Percentiles rank a stretch among this genome's conserved stretches.
Conservation (phyloP, 306 rosid genomes). For the Acacia acuminata region DNA sequence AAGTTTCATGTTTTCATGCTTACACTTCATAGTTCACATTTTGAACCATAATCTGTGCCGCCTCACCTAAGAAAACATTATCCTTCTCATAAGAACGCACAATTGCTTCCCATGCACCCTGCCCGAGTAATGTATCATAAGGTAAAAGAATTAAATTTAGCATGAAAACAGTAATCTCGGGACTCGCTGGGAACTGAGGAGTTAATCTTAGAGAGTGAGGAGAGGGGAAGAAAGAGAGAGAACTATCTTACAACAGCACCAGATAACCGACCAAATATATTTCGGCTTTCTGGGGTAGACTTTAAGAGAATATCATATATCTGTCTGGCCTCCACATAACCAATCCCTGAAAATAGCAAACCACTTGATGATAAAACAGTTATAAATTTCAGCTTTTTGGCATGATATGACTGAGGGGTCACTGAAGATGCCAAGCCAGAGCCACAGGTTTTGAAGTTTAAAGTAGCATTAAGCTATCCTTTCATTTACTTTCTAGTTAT, state of each 20-base stretch:
- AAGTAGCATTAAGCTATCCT: not conserved
- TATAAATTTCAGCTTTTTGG: not conserved
- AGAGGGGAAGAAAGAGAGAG: not conserved
- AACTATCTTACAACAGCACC: not conserved
- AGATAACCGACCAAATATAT: conserved; percentile 1
- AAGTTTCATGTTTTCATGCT: not conserved
- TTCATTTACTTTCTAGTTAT: not conserved
- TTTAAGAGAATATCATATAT: conserved; percentile 1
- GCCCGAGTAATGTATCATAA: not conserved
- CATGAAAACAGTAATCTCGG: not conserved
- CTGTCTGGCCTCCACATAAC: conserved; percentile 4
- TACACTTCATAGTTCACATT: not conserved
- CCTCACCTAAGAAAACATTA: not conserved
- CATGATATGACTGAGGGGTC: not conserved
- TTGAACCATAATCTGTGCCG: conserved; percentile 11
- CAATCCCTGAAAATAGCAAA: not conserved
- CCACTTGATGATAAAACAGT: not conserved
- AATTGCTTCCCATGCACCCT: conserved; percentile 13
- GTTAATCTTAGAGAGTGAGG: not conserved
- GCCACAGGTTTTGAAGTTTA: not conserved
- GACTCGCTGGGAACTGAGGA: not conserved
- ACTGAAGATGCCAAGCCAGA: not conserved
- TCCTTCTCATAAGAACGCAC: conserved; percentile 1
- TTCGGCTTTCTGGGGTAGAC: conserved; percentile 1
- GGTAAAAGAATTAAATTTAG: not conserved